Evolutionary conservation across 1,284 basidiomycete species (phyloP), one percentile per base, ranked within the genome.

Genomic region (Gastroboletus turbinatus): DNA sequence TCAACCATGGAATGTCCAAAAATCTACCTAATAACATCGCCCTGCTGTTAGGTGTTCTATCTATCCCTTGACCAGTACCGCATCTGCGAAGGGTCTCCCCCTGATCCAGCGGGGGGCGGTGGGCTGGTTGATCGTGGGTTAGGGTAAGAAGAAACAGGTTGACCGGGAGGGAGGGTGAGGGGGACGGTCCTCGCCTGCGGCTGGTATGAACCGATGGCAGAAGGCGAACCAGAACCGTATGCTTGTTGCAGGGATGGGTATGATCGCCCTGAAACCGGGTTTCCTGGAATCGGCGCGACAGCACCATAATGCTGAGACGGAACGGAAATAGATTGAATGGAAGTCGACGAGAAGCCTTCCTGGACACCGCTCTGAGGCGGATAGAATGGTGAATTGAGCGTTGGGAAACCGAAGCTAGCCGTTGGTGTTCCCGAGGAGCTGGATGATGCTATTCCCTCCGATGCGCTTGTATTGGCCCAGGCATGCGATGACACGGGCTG

Each of bases 351-450:
- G 52, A 63, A 69, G 52, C 46, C 58, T 27, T 51, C 64, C 29
- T 57, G 72, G 30, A 54, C 38, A 50, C 46, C 58, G 70, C 46
- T 68, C 57, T 72, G 68, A 38, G 62, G 53, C 54, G 81, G 76
- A 70, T 73, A 78, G 68, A 78, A 82, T 7, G 80, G 73, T 21
- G 80, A 74, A 58, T 59, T 76, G 42, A 77, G 65, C 19, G 77
- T 77, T 33, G 74, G 67, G 56, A 78, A 71, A 39, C 53, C 17
- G 59, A 62, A 70, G 39, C 52, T 55, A 29, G 65, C 42, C 47
- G 62, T 39, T 30, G 65, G 30, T n/a, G 63, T 19, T 21, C 60
- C 67, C 47, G 66, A 60, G 52, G 66, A 54, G 44, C 56, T 60
- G 39, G 62, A 52, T 51, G 61, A 60, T 50, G 60, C 46, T 48